These are phyloP conservation scores for Hypoxylon intermedium DNA, from an alignment of 495 filamentous ascomycete genomes.

Conservation along the genomic window DNA sequence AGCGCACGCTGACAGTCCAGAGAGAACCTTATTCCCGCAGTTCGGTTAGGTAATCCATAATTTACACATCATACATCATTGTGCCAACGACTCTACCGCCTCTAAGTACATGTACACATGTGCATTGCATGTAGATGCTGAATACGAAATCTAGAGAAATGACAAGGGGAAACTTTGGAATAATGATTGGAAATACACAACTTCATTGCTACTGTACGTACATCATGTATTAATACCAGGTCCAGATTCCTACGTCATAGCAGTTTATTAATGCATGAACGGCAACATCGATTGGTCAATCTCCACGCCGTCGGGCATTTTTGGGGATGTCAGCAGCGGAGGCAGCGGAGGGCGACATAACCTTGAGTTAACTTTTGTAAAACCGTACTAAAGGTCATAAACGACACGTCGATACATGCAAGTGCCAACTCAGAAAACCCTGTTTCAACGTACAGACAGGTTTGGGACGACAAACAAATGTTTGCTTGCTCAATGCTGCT, in stretches of 20 bases:
- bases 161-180: no score
- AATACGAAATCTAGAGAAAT: no score
- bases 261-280: slow-evolving; percentile 1
- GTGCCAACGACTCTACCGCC: neutral
- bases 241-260: slow-evolving; percentile 28
- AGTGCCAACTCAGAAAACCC: neutral
- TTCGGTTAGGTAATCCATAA: no score
- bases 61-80: no score
- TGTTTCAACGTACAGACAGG: neutral
- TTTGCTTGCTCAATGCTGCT: neutral
- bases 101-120: neutral
- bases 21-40: no score
- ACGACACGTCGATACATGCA: neutral
- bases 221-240: slow-evolving; percentile 10
- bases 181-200: no score
- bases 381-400: no score
- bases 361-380: slow-evolving; percentile 6
- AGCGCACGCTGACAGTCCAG: no score
- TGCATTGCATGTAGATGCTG: no score
- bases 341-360: neutral
- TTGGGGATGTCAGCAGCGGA: neutral
- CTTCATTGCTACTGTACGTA: no score
- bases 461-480: neutral
- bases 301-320: slow-evolving; percentile 14
- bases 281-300: slow-evolving; percentile 28